Evolutionary conservation across 345 rosid genomes (phyloP).

Genomic region (Clausena lansium): DNA sequence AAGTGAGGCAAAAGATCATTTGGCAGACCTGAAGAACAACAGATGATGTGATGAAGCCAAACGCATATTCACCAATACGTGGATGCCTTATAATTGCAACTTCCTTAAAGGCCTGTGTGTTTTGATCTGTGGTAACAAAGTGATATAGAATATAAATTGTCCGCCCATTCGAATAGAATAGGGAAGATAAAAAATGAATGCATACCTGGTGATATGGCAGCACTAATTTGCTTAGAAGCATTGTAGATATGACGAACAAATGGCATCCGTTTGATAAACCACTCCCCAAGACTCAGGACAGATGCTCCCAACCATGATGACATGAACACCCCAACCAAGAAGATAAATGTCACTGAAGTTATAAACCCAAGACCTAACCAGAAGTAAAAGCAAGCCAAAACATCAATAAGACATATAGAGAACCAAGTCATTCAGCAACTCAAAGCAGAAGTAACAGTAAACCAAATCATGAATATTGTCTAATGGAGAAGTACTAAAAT

Average conservation of each 20-base stretch:
- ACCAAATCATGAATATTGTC: background rate
- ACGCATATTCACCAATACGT: constrained; percentile 95
- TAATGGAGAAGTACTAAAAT: background rate
- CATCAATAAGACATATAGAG: constrained; percentile 2
- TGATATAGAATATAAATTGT: background rate
- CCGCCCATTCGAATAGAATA: constrained; percentile 2
- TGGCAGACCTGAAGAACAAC: constrained; percentile 74
- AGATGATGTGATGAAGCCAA: constrained; percentile 93
- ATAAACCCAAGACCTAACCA: constrained; percentile 87
- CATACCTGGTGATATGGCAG: constrained; percentile 97
- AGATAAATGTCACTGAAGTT: constrained; percentile 88
- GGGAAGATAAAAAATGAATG: constrained; percentile 3
- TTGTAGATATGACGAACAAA: constrained; percentile 94
- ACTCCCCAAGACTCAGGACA: constrained; percentile 88
- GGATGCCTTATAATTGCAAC: constrained; percentile 98
- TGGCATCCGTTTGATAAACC: constrained; percentile 99
- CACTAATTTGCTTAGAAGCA: constrained; percentile 97
- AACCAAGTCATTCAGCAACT: background rate
- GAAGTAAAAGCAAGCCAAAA: constrained; percentile 20
- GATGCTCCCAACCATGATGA: constrained; percentile 99
- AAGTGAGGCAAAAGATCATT: constrained; percentile 10
- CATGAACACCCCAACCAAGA: constrained; percentile 98
- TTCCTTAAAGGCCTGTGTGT: constrained; percentile 93
- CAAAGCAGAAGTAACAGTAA: background rate
- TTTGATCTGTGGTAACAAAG: constrained; percentile 68